Evolutionary conservation across 2,329 filamentous ascomycete species (phyloP).

Genomic region (Neoarthrinium moseri): DNA sequence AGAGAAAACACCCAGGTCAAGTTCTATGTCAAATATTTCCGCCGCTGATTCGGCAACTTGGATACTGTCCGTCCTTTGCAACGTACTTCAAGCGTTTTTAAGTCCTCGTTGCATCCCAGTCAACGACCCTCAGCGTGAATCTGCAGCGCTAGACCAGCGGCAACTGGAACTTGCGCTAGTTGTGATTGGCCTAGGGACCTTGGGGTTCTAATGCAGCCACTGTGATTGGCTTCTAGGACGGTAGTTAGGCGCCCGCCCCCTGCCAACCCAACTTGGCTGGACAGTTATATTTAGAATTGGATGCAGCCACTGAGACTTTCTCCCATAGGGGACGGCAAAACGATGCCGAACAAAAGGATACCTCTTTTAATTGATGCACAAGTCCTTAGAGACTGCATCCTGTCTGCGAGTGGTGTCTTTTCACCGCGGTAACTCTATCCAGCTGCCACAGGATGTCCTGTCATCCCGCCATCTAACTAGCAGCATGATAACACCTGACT

Average conservation of each 20-base stretch:
- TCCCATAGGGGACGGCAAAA: neutral
- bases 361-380: too few species aligned
- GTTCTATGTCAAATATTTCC: too few species aligned
- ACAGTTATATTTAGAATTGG: conserved; percentile 12
- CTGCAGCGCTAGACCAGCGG: conserved; percentile 2
- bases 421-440: too few species aligned
- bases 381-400: too few species aligned
- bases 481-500: too few species aligned
- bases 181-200: conserved; percentile 3
- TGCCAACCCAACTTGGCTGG: conserved; percentile 7
- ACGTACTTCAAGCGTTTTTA: neutral
- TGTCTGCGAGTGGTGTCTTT: too few species aligned
- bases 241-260: conserved; percentile 15
- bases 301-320: neutral
- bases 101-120: neutral
- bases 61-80: too few species aligned
- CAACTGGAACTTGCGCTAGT: neutral
- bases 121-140: neutral
- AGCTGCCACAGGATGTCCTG: too few species aligned
- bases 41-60: too few species aligned
- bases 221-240: conserved; percentile 15
- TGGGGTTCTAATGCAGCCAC: conserved; percentile 8
- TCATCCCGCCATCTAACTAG: too few species aligned
- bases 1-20: too few species aligned
- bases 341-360: too few species aligned